phyloP scores from a whole-genome alignment of 208 protist species.

The Phytomonas sp. region DNA sequence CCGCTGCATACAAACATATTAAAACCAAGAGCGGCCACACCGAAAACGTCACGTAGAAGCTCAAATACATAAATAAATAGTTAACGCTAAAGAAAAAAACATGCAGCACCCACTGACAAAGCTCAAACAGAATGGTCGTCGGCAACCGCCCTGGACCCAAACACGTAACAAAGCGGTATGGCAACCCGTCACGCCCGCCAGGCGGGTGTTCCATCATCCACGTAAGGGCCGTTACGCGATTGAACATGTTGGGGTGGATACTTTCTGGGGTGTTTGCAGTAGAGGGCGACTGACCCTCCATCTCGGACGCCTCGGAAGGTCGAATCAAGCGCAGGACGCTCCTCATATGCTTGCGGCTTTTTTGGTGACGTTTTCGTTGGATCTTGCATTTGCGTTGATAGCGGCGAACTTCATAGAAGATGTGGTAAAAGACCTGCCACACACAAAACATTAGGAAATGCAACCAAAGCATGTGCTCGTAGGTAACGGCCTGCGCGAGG shows the following conservation, averaged over 20 bases:
- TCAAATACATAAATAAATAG: conserved; percentile 37
- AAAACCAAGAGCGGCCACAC: conserved; percentile 37
- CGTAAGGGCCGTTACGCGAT: conserved; percentile 52
- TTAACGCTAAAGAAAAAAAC: conserved; percentile 33
- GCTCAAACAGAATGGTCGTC: conserved; percentile 41
- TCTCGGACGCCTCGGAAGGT: conserved; percentile 22
- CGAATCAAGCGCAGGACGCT: conserved; percentile 30
- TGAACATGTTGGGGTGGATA: conserved; percentile 20
- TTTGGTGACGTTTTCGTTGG: conserved; percentile 18
- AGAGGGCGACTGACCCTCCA: conserved; percentile 22
- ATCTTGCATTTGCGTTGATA: conserved; percentile 13
- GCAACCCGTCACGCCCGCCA: conserved; percentile 33
- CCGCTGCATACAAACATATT: conserved; percentile 21
- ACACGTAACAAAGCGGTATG: conserved; percentile 38
- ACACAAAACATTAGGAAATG: conserved; percentile 57
- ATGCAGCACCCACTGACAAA: conserved; percentile 43
- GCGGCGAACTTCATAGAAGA: conserved; percentile 35
- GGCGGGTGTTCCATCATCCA: conserved; percentile 71
- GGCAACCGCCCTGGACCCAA: conserved; percentile 37
- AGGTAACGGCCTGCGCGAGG: conserved; percentile 34
- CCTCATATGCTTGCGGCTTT: conserved; percentile 19
- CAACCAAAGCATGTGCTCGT: conserved; percentile 31
- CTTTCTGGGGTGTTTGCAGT: conserved; percentile 21
- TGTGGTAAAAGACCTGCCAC: conserved; percentile 59
- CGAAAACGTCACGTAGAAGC: conserved; percentile 31